phyloP scores from a whole-genome alignment of 345 rosid species.

The Anastatica hierochuntica region DNA sequence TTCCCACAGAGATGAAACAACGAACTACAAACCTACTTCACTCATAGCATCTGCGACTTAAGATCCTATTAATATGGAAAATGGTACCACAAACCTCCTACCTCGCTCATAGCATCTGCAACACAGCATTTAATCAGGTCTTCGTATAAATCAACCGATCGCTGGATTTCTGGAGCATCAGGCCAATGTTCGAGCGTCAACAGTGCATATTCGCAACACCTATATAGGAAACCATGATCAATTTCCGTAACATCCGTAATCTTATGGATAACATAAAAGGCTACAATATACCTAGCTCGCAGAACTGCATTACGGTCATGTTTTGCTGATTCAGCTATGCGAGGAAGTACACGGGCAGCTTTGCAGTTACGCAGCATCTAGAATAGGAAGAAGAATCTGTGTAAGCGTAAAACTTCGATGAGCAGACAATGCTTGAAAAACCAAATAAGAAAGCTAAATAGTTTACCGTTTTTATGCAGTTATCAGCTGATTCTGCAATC shows the following conservation, averaged over 20 bases:
- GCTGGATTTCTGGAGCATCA: slow-evolving; percentile 94
- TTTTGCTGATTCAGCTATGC: slow-evolving; percentile 84
- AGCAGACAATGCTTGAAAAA: slow-evolving; percentile 1
- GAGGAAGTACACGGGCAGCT: slow-evolving; percentile 86
- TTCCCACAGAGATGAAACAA: slow-evolving; percentile 12
- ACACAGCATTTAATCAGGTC: slow-evolving; percentile 86
- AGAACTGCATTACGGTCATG: slow-evolving; percentile 81
- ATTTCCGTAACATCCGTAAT: slow-evolving; percentile 8
- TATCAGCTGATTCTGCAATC: slow-evolving; percentile 98
- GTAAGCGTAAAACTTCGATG: slow-evolving; percentile 20
- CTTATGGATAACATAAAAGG: neutral
- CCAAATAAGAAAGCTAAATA: neutral
- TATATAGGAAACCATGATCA: slow-evolving; percentile 25
- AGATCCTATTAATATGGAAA: no score
- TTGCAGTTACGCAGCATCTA: slow-evolving; percentile 97
- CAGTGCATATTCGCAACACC: slow-evolving; percentile 97
- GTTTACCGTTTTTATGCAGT: slow-evolving; percentile 89
- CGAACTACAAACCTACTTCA: slow-evolving; percentile 1
- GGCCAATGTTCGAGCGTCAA: slow-evolving; percentile 92
- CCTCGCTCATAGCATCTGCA: slow-evolving; percentile 99
- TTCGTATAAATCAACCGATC: slow-evolving; percentile 84
- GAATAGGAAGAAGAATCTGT: slow-evolving; percentile 24
- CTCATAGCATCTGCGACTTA: no score
- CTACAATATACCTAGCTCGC: slow-evolving; percentile 65
- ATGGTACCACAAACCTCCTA: slow-evolving; percentile 3